Evolutionary conservation across 805 yeast species (phyloP).

Genomic region (Zygoascus tannicola): DNA sequence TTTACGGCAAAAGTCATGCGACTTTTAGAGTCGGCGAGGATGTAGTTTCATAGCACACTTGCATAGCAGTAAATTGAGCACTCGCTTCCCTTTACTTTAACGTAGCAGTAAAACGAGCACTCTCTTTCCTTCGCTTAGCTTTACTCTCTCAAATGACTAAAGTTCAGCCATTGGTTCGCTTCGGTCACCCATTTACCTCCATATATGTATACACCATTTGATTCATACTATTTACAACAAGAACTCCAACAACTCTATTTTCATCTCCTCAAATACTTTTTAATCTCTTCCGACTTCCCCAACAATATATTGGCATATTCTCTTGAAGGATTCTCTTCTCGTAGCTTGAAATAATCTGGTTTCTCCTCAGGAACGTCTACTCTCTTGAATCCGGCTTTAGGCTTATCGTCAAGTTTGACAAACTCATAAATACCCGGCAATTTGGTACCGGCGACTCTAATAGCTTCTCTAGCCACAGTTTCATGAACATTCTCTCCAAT

Average conservation of each 20-base stretch:
- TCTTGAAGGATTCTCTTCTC: constrained; percentile 55
- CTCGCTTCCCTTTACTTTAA: too few relatives aligned
- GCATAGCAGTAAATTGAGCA: too few relatives aligned
- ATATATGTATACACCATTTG: too few relatives aligned
- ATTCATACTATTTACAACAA: too few relatives aligned
- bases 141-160: too few relatives aligned
- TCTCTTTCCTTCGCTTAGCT: too few relatives aligned
- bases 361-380: constrained; percentile 40
- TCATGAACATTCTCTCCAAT: constrained; percentile 70
- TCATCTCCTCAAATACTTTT: constrained; percentile 44
- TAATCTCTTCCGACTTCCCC: constrained; percentile 44
- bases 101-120: too few relatives aligned
- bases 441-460: constrained; percentile 80
- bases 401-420: constrained; percentile 50
- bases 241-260: neutral
- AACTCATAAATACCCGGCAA: constrained; percentile 90
- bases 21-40: constrained; percentile 36
- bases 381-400: constrained; percentile 61
- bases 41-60: too few relatives aligned
- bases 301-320: constrained; percentile 48
- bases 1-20: constrained; percentile 86
- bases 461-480: constrained; percentile 79
- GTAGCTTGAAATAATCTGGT: constrained; percentile 45
- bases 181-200: too few relatives aligned
- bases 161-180: too few relatives aligned